Evolutionary conservation across 768 basidiomycete species (phyloP).

Genomic region (Pisolithus orientalis): DNA sequence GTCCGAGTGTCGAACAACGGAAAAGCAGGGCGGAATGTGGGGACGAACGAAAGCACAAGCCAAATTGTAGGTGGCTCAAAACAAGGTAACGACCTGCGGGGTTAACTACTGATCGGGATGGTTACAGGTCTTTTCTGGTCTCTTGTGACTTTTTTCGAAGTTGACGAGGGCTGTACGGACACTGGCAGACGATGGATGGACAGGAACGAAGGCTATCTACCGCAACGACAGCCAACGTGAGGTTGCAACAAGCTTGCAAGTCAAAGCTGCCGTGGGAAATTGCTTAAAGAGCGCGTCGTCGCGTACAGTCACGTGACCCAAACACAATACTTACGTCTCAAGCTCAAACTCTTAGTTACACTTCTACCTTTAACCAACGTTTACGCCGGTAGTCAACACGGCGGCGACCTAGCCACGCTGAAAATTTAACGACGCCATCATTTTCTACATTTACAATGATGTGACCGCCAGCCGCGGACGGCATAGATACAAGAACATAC

Average conservation of each 20-base stretch:
- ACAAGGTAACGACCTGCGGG: slow-evolving; percentile 6
- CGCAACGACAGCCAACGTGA: slow-evolving; percentile 23
- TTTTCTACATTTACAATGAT: too few relatives aligned
- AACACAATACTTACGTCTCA: slow-evolving; percentile 6
- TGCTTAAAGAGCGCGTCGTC: slow-evolving; percentile 34
- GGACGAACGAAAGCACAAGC: slow-evolving; percentile 12
- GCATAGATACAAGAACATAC: too few relatives aligned
- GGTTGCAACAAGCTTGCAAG: slow-evolving; percentile 20
- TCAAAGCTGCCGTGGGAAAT: slow-evolving; percentile 24
- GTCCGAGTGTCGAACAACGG: slow-evolving; percentile 10
- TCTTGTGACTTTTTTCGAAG: slow-evolving; percentile 7
- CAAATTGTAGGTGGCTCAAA: slow-evolving; percentile 16
- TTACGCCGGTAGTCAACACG: too few relatives aligned
- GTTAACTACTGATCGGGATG: slow-evolving; percentile 12
- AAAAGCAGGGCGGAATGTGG: slow-evolving; percentile 17
- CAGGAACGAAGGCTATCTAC: slow-evolving; percentile 8
- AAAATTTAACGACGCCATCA: too few relatives aligned
- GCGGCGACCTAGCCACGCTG: too few relatives aligned
- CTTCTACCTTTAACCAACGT: too few relatives aligned
- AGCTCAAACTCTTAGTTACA: too few relatives aligned
- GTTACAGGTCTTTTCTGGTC: slow-evolving; percentile 2
- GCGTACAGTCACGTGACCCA: slow-evolving; percentile 33
- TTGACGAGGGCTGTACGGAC: slow-evolving; percentile 7
- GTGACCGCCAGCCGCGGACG: too few relatives aligned
- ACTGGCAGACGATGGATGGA: slow-evolving; percentile 6